Base-by-base conservation (phyloP, 2,329 filamentous ascomycete genomes). In the Pseudogymnoascus sp. region DNA sequence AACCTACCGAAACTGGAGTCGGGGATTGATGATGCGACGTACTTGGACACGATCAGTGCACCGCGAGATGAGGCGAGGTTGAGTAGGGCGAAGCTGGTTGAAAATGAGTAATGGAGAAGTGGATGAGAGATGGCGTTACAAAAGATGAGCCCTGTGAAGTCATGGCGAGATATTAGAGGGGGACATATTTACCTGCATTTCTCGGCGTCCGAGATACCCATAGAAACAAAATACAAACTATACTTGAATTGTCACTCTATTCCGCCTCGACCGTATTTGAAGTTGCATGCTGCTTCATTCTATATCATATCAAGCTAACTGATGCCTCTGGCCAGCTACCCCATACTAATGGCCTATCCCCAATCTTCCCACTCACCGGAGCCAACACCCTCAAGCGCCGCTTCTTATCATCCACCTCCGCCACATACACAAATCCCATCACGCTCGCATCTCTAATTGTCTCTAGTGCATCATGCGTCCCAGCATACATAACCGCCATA, bases 401-500 rank as follows among this genome's bases (percentile, higher is more conserved):
- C 73, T 89, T 89, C 67, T 88, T 87, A 70, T 90, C 89, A 70
- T 99, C 92, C 3, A 97, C 90, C 64, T 96, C 90, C 0, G 90
- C 88, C 14, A 97, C 89, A 70, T 96, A 97, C 30, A 97, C 82
- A 70, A 96, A 99, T 0, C 94, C 94, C 82, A 95, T 88, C 30
- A 97, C 86, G 61, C 87, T 88, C 6, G 92, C 86, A 67, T 92
- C 88, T 11, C 90, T 83, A 47, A 97, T 86, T 1, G 84, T 82
- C 57, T 90, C 86, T 6, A 88, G 82, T 0, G 82, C 77, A 63
- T 94, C 91, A 54, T 83, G 86, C 0, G 83, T 75, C 2, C 84
- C 81, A 50, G 89, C 91, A 70, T 92, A 86, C 74, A 95, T 91
- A 60, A 99, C 86, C 0, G 93, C 91, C 7, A 97, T 77, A 0